Percentiles rank a stretch among this genome's conserved stretches.
Conservation (phyloP, 257 asterid genomes). For the Scutellaria baicalensis region DNA sequence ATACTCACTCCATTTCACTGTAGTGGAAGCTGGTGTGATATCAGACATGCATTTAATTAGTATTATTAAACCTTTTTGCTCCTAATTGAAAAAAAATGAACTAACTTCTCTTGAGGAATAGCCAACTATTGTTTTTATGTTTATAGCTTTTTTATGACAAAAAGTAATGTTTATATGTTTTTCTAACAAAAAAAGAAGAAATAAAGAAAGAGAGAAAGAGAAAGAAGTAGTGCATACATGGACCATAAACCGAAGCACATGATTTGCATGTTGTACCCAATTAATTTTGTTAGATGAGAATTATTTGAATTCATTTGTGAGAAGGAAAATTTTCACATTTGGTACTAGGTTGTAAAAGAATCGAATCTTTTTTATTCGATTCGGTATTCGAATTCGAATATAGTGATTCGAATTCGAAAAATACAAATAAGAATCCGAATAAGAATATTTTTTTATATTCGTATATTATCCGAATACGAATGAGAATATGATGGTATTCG, state of each 20-base stretch:
- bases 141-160: neutral
- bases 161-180: neutral
- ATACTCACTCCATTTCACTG: constrained; percentile 16
- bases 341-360: no score
- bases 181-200: no score
- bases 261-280: neutral
- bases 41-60: neutral
- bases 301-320: no score
- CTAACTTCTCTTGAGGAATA: constrained; percentile 5
- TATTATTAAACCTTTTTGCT: neutral
- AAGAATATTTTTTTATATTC: no score
- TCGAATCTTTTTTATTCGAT: no score
- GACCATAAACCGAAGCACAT: constrained; percentile 5
- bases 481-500: no score
- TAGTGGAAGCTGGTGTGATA: constrained; percentile 18
- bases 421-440: no score
- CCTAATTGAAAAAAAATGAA: neutral
- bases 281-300: neutral
- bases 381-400: no score
- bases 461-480: no score
- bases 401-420: no score
- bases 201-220: no score
- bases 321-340: no score
- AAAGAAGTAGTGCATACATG: neutral
- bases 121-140: neutral